These are phyloP conservation scores for Sanghuangporus sanghuang DNA, from an alignment of 1,284 basidiomycete species.

Conservation along the genomic window DNA sequence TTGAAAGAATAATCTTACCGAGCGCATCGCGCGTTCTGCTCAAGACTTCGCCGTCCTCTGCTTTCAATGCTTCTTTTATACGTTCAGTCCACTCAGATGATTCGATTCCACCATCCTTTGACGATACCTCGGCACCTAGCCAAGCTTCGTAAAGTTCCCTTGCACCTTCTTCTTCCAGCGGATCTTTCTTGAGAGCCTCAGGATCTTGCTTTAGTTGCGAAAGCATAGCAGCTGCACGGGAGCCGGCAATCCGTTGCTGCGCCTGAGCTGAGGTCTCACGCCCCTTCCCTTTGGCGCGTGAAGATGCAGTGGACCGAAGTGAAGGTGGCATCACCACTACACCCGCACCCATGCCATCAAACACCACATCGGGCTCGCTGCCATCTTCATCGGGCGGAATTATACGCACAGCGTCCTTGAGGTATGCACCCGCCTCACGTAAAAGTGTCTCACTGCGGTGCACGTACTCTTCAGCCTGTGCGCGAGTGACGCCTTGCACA, in stretches of 20 bases:
- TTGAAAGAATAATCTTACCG: conserved; percentile 39
- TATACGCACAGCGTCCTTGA: conserved; percentile 84
- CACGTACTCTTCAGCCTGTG: conserved; percentile 80
- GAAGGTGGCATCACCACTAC: conserved; percentile 66
- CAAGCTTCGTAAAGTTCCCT: conserved; percentile 60
- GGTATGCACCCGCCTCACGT: conserved; percentile 68
- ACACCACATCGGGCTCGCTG: conserved; percentile 43
- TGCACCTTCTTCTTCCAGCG: conserved; percentile 52
- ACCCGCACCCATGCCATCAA: conserved; percentile 71
- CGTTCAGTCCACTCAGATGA: conserved; percentile 45
- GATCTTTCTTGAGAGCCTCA: conserved; percentile 73
- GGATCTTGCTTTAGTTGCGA: conserved; percentile 72
- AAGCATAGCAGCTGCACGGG: conserved; percentile 75
- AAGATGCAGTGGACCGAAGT: conserved; percentile 21
- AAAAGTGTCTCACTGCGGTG: conserved; percentile 73
- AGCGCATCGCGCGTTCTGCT: conserved; percentile 52
- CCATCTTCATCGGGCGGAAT: conserved; percentile 66
- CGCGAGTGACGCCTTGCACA: conserved; percentile 64
- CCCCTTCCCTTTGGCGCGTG: conserved; percentile 38
- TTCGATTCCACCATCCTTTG: conserved; percentile 52
- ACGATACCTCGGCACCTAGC: conserved; percentile 47
- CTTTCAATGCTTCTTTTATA: conserved; percentile 44
- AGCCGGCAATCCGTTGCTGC: conserved; percentile 52
- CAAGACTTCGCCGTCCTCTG: conserved; percentile 52
- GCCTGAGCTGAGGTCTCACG: conserved; percentile 36